These are phyloP conservation scores for Neonectria punicea DNA, from an alignment of 2,329 filamentous ascomycete genomes.

Conservation along the genomic window DNA sequence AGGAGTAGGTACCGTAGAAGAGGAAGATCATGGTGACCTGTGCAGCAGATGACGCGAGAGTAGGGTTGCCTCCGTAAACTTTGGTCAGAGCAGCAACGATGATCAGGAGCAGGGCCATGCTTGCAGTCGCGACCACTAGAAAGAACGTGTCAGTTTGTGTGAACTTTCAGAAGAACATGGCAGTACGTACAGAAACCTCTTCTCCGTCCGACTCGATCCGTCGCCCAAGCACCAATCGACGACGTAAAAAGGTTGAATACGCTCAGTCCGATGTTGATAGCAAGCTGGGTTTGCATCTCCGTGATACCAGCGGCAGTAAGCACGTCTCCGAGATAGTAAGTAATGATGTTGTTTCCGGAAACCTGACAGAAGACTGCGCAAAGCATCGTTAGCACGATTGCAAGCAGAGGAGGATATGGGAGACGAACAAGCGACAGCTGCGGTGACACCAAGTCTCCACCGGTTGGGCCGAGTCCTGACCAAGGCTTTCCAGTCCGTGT, in stretches of 20 bases:
- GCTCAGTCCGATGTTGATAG: slow-evolving; percentile 10
- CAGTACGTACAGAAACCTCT: slow-evolving; percentile 7
- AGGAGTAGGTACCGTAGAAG: slow-evolving; percentile 15
- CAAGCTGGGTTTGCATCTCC: slow-evolving; percentile 4
- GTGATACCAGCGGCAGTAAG: background rate
- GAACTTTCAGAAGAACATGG: background rate
- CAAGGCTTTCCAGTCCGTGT: slow-evolving; percentile 1
- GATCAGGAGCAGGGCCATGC: slow-evolving; percentile 6
- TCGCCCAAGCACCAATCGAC: slow-evolving; percentile 2
- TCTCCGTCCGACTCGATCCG: slow-evolving; percentile 7
- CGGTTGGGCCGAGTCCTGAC: slow-evolving; percentile 6
- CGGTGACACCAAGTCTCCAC: slow-evolving; percentile 1
- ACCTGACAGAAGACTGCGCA: slow-evolving; percentile 2
- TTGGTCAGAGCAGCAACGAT: slow-evolving; percentile 9
- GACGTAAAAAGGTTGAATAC: slow-evolving; percentile 12
- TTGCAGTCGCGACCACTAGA: slow-evolving; percentile 1
- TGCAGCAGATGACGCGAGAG: slow-evolving; percentile 9
- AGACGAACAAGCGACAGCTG: slow-evolving; percentile 1
- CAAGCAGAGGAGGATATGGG: too few species aligned
- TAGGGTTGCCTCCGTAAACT: slow-evolving; percentile 5
- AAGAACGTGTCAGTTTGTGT: background rate
- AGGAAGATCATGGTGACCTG: slow-evolving; percentile 17
- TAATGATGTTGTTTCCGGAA: slow-evolving; percentile 9
- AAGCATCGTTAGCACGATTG: background rate
- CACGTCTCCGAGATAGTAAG: slow-evolving; percentile 4